Percentiles rank a stretch among this genome's conserved stretches.
Evolutionary conservation across 225 moss, liverwort and hornwort species (phyloP).

Genomic region (Pleurozium schreberi): DNA sequence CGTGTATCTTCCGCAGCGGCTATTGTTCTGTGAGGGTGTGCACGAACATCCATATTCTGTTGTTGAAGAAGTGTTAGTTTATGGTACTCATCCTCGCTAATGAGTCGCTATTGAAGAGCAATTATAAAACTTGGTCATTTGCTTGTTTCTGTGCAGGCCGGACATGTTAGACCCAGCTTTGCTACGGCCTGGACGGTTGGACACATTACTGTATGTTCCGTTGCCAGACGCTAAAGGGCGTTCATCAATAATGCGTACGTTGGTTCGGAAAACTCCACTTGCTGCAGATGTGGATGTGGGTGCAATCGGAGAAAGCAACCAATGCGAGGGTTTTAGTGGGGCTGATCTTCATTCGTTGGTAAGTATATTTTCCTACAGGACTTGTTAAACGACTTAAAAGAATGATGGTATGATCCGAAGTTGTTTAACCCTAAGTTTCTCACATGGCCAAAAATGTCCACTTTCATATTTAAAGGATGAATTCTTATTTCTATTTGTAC

Average conservation of each 20-base stretch:
- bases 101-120: background rate
- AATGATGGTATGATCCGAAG: background rate
- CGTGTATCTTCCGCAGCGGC: background rate
- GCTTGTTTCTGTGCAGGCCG: conserved; percentile 39
- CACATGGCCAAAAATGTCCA: background rate
- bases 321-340: conserved; percentile 93
- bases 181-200: conserved; percentile 88
- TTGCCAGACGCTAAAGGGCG: conserved; percentile 82
- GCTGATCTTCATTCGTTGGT: conserved; percentile 92
- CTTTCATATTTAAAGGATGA: background rate
- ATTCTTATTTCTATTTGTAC: background rate
- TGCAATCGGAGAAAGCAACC: conserved; percentile 55
- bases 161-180: conserved; percentile 96
- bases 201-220: conserved; percentile 81
- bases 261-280: conserved; percentile 70
- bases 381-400: background rate
- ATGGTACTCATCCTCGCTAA: background rate
- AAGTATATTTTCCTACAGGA: background rate
- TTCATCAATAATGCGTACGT: conserved; percentile 71
- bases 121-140: background rate
- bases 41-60: background rate
- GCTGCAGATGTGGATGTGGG: conserved; percentile 54
- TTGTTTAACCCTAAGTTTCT: background rate
- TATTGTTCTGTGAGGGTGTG: background rate
- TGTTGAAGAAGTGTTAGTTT: background rate